Conservation (phyloP, 352 stramenopile genomes). For the Phytophthora capsici region DNA sequence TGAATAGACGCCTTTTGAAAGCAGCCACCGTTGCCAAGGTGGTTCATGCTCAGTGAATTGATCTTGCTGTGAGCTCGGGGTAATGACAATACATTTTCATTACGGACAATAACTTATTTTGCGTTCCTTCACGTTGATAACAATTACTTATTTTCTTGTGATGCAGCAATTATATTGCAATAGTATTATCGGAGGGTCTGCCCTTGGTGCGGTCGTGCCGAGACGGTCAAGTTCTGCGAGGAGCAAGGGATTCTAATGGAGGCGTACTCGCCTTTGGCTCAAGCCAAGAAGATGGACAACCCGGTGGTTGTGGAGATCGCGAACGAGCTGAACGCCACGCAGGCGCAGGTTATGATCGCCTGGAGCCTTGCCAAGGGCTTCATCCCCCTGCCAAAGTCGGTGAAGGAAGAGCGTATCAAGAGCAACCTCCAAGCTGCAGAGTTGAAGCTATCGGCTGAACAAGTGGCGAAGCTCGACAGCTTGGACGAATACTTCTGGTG, state of each 20-base stretch:
- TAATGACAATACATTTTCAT: no score
- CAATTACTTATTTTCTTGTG: no score
- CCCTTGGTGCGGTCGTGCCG: not conserved
- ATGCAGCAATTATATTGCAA: no score
- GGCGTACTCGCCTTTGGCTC: slow-evolving; percentile 7
- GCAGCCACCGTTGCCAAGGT: no score
- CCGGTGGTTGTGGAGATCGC: slow-evolving; percentile 8
- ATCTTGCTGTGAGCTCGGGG: no score
- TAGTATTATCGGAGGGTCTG: no score
- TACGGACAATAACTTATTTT: no score
- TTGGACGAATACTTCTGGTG: slow-evolving; percentile 4
- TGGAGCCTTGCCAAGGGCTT: slow-evolving; percentile 12
- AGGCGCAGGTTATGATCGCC: slow-evolving; percentile 13
- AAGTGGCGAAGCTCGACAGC: slow-evolving; percentile 2
- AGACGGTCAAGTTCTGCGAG: slow-evolving; percentile 8
- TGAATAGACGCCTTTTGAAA: no score
- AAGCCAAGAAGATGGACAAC: slow-evolving; percentile 6
- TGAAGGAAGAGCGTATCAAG: slow-evolving; percentile 5
- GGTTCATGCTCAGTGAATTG: no score
- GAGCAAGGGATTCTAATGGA: slow-evolving; percentile 6
- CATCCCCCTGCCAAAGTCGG: slow-evolving; percentile 11
- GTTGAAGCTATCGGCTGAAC: slow-evolving; percentile 2
- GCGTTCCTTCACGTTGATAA: no score
- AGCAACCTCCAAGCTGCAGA: not conserved
- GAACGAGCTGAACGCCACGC: slow-evolving; percentile 1